Conservation (phyloP, 176 grass and related monocot genomes). For the Coix lacrymajobi region DNA sequence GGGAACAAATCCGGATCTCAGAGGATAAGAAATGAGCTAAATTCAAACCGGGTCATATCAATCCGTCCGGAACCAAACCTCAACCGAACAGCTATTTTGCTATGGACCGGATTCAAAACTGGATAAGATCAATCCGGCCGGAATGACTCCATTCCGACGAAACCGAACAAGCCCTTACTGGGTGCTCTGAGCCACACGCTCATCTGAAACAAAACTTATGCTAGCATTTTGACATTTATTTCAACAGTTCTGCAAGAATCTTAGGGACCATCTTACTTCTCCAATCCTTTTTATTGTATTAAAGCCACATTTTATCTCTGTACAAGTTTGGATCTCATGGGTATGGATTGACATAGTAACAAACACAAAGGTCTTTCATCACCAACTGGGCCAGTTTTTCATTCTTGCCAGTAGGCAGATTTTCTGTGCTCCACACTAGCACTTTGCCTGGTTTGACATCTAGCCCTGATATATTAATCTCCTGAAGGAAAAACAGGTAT, state of each 20-base stretch:
- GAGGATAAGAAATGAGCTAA: no score
- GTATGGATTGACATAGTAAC: not conserved
- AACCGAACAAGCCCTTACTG: no score
- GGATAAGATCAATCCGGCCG: no score
- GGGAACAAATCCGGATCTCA: no score
- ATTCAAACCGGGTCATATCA: no score
- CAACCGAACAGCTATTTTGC: no score
- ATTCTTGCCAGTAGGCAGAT: not conserved
- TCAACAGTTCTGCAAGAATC: slow-evolving; percentile 1
- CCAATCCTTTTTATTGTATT: not conserved
- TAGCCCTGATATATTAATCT: not conserved
- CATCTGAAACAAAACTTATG: not conserved
- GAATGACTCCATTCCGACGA: no score
- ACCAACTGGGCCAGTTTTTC: not conserved
- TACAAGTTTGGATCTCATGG: not conserved
- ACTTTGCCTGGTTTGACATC: not conserved
- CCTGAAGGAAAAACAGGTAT: not conserved
- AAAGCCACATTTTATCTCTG: not conserved
- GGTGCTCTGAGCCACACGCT: not conserved
- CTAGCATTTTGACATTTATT: not conserved
- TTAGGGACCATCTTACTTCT: not conserved
- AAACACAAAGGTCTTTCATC: not conserved
- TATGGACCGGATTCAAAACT: no score
- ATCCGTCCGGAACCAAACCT: no score
- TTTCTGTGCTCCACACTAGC: not conserved